Base-by-base conservation (phyloP, 2,329 filamentous ascomycete species). In the Penicillium janthinellum region DNA sequence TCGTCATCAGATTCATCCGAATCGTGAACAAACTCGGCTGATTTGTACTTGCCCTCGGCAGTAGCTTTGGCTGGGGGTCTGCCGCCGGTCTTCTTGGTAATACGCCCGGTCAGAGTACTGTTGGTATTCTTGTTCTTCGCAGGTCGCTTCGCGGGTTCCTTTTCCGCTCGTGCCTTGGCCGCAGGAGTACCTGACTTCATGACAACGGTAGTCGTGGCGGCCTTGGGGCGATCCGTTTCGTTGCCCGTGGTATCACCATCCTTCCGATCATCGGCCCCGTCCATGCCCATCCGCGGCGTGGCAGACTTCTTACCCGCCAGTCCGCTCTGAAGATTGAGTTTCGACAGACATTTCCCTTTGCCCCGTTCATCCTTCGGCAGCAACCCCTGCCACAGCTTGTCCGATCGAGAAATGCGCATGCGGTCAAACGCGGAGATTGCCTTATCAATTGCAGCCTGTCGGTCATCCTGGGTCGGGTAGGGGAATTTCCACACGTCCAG, bases 401-500 rank as follows among this genome's bases (percentile, higher is more conserved):
- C 86, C 39, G 83, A 80, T 63, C 84, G 84, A 6, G 83, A 81
- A 17, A 88, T 75, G 31, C 86, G 80, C 73, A 84, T 79, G 55
- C 86, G 81, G 72, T 89, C 86, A 71, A 85, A 88, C 45, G 86
- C 85, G 55, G 82, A 83, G 67, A 88, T 83, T 56, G 86, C 85
- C 73, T 84, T 84, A 63, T 87, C 83, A 67, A 88, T 84, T 31
- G 85, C 86, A 55, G 81, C 76, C 62, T 87, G 78, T 17, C 86
- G 80, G 58, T 88, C 83, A 49, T 84, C 80, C 49, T 81, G 69
- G 39, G 75, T 80, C 31, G 79, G 80, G 71, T 88, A 89, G 12
- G 79, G 79, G 68, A 88, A 88, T 7, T 80, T 82, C 79, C 82
- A 88, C 10, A 86, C 80, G 67, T 88, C 84, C 62, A 89, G 75